phyloP scores from a whole-genome alignment of 129 eudicot species.

The Oenanthe sinensis region DNA sequence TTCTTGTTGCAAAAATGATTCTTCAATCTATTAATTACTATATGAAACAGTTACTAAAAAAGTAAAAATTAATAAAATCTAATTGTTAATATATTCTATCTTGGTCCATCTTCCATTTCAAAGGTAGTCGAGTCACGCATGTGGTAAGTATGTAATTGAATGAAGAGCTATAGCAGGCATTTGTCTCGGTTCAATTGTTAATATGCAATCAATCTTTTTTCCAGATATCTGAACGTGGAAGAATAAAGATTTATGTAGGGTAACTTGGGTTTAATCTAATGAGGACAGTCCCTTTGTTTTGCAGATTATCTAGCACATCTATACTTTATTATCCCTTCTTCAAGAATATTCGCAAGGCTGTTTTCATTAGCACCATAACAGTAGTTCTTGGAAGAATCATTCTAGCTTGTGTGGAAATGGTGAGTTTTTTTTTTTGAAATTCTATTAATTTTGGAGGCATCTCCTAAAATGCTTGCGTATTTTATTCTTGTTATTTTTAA shows the following conservation, averaged over 20 bases:
- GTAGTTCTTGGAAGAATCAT: background rate
- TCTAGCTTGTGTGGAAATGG: constrained; percentile 8
- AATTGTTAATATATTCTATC: no score
- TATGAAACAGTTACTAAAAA: background rate
- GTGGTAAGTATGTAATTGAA: background rate
- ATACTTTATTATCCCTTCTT: background rate
- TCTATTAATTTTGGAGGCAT: background rate
- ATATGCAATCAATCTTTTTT: background rate
- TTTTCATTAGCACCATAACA: background rate
- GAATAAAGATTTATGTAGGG: background rate
- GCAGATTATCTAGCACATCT: background rate
- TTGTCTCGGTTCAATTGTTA: background rate
- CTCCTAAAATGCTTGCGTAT: background rate
- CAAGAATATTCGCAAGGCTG: no score
- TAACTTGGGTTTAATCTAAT: background rate
- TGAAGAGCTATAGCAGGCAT: background rate
- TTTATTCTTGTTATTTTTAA: background rate
- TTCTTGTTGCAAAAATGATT: no score
- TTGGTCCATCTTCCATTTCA: background rate
- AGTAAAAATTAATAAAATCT: background rate
- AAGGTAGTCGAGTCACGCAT: background rate
- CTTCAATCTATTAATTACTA: background rate
- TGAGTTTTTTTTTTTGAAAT: background rate
- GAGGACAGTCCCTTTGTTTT: background rate
- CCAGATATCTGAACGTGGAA: background rate